Conservation (phyloP, 345 rosid species). For the Acer negundo region DNA sequence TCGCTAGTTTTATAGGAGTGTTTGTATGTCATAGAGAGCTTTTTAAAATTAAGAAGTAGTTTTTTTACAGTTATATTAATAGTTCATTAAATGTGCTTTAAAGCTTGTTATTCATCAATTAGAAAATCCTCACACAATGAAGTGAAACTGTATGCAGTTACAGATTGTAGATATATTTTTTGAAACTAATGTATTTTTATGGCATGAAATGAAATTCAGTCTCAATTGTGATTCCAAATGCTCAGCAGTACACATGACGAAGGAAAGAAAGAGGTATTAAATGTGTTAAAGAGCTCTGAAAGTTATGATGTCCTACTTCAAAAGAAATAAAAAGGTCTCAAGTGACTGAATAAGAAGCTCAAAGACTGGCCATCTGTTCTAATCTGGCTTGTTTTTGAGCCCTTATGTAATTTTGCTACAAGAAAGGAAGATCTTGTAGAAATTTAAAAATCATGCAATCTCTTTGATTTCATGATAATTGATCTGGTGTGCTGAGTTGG, state of each 20-base stretch:
- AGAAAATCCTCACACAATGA: not conserved
- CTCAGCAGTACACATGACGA: not conserved
- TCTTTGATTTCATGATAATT: not conserved
- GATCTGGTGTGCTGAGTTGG: not conserved
- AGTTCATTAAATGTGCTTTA: not conserved
- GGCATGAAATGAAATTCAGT: not conserved
- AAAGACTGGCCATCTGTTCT: not conserved
- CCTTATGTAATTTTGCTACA: not conserved
- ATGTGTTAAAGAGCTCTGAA: not conserved
- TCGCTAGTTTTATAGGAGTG: constrained; percentile 5
- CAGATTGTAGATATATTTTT: not conserved
- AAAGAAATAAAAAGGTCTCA: not conserved
- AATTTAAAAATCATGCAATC: not conserved
- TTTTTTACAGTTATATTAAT: not conserved
- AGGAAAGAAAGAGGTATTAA: not conserved
- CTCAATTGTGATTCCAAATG: not conserved
- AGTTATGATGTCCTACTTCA: not conserved
- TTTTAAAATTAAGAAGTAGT: not conserved
- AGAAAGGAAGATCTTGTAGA: not conserved
- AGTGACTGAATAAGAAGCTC: not conserved
- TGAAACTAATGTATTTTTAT: not conserved
- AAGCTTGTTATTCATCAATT: not conserved
- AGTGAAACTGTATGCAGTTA: not conserved
- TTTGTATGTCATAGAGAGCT: not conserved
- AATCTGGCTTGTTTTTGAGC: not conserved